Base-by-base conservation (phyloP, 2,329 filamentous ascomycete genomes). In the Alternaria gansuensis region DNA sequence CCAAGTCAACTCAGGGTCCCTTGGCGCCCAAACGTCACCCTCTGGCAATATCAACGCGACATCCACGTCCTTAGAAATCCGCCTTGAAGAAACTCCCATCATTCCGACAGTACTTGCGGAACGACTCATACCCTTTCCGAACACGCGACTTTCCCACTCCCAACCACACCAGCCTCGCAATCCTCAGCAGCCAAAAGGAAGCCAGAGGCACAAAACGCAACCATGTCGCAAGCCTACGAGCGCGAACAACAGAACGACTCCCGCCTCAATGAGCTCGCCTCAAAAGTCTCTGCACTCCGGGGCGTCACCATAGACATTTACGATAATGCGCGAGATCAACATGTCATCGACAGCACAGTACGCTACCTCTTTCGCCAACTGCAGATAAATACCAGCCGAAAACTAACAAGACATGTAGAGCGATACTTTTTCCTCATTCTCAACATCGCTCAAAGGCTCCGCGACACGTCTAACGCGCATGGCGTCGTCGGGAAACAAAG, bases 241-340 rank as follows among this genome's bases (percentile, higher is more conserved):
- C 82, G 84, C 69, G 84, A 86, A 80, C 76, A 86, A 85, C 95
- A 99, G 80, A 99, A 99, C 82, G 96, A 98, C 81, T 88, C 91
- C 67, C 93, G 94, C 70, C 90, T 99, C 56, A 89, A 94, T 73
- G 93, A 96, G 77, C 90, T 99, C 36, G 90, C 91, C 14, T 86
- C 88, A 66, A 99, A 99, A 82, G 93, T 98, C 54, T 91, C 91
- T 17, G 92, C 93, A 51, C 86, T 99, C 64, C 92, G 94, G 74
- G 91, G 91, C 78, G 92, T 99, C 50, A 99, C 95, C 40, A 88
- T 98, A 66, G 93, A 99, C 82, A 99, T 99, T 74, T 97, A 98
- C 84, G 93, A 98, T 81, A 93, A 95, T 77, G 95, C 95, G 49
- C 88, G 92, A 58, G 87, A 91, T 70, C 94, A 98, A 71, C 87